Conservation (phyloP, 2,329 filamentous ascomycete genomes). For the Pyricularia grisea region DNA sequence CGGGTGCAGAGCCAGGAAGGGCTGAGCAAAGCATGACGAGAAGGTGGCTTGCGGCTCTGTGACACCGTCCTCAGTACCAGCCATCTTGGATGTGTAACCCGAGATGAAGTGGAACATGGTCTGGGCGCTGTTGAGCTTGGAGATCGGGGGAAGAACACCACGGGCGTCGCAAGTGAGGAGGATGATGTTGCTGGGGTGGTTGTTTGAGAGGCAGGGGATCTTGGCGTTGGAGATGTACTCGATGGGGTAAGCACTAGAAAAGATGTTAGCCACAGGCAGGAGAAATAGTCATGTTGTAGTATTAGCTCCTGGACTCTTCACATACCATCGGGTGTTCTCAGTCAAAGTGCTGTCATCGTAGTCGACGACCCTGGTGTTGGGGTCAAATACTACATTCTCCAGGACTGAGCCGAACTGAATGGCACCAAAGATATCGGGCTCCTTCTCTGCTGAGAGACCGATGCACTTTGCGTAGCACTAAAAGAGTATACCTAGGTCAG, state of each 20-base stretch:
- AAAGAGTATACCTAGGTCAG: neutral
- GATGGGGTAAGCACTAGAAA: slow-evolving; percentile 75
- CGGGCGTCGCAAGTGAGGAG: slow-evolving; percentile 96
- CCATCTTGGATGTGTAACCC: slow-evolving; percentile 99
- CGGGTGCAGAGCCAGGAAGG: slow-evolving; percentile 96
- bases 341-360: slow-evolving; percentile 93
- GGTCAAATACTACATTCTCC: slow-evolving; percentile 98
- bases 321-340: slow-evolving; percentile 84
- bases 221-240: slow-evolving; percentile 99
- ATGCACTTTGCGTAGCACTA: slow-evolving; percentile 96
- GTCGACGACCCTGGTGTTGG: slow-evolving; percentile 78
- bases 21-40: slow-evolving; percentile 98
- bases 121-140: slow-evolving; percentile 87
- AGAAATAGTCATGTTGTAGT: neutral
- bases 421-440: slow-evolving; percentile 93
- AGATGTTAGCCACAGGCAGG: slow-evolving; percentile 9
- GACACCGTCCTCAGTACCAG: slow-evolving; percentile 93
- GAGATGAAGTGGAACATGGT: slow-evolving; percentile 99
- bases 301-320: neutral
- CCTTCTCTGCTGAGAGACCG: slow-evolving; percentile 94
- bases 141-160: slow-evolving; percentile 94
- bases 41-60: slow-evolving; percentile 98
- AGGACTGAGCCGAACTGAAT: slow-evolving; percentile 96
- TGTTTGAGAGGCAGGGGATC: slow-evolving; percentile 83
- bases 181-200: slow-evolving; percentile 94